These are phyloP conservation scores for Chaetomiaceae sp. DNA, from an alignment of 2,329 filamentous ascomycete genomes.

Conservation along the genomic window DNA sequence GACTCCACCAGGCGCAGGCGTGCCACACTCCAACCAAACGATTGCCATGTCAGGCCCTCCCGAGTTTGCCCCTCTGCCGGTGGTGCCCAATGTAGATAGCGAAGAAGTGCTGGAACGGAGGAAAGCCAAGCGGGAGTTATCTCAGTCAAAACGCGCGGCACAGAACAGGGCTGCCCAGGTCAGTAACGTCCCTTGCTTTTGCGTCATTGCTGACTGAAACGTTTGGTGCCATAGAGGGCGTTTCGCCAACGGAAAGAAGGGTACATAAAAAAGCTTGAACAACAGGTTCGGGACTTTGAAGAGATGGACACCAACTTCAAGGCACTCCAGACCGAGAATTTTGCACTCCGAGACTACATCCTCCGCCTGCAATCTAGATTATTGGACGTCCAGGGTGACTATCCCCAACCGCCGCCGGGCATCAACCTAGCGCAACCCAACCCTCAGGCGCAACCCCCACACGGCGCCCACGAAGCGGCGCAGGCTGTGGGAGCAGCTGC, in stretches of 20 bases:
- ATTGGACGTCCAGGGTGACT: constrained; percentile 76
- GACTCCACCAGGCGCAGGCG: constrained; percentile 29
- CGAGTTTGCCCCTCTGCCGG: constrained; percentile 26
- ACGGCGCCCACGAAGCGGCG: constrained; percentile 12
- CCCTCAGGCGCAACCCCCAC: constrained; percentile 24
- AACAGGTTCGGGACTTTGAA: constrained; percentile 79
- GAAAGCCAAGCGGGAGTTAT: constrained; percentile 86
- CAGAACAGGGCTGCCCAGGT: constrained; percentile 98
- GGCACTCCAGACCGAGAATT: constrained; percentile 81
- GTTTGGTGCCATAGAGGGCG: constrained; percentile 61
- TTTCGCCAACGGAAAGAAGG: constrained; percentile 97
- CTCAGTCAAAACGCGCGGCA: constrained; percentile 90
- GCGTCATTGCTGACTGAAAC: constrained; percentile 16
- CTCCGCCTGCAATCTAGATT: constrained; percentile 83
- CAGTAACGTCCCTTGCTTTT: constrained; percentile 34
- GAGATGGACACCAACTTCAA: constrained; percentile 75
- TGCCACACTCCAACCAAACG: constrained; percentile 26
- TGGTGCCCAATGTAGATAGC: constrained; percentile 30
- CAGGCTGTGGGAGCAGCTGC: constrained; percentile 2
- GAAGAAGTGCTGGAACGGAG: constrained; percentile 50
- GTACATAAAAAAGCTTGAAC: constrained; percentile 96
- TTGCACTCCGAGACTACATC: constrained; percentile 85
- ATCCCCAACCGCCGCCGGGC: constrained; percentile 76
- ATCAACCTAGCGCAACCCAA: constrained; percentile 61
- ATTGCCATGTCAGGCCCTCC: constrained; percentile 32